Evolutionary conservation across 73 alveolate species (phyloP).

Genomic region (Symbiodinium natans): DNA sequence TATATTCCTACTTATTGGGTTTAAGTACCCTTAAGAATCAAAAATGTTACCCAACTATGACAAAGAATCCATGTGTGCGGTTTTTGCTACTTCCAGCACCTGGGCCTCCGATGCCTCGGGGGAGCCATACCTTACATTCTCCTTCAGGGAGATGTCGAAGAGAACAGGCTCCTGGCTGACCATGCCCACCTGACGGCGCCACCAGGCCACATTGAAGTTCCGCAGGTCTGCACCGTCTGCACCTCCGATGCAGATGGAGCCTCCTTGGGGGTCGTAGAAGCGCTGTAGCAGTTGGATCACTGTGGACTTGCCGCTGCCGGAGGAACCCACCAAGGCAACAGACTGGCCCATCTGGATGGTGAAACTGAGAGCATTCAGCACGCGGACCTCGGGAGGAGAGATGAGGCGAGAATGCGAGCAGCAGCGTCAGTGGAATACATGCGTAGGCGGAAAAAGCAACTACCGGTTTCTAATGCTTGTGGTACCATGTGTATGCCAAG

Average conservation of each 20-base stretch:
- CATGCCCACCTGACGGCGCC: conserved; percentile 68
- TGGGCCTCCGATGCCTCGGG: not conserved
- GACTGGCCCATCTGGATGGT: conserved; percentile 53
- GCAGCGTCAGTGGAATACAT: no score
- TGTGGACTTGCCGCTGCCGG: conserved; percentile 90
- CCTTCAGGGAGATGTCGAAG: conserved; percentile 56
- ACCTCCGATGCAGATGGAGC: conserved; percentile 38
- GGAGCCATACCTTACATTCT: conserved; percentile 60
- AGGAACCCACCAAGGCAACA: conserved; percentile 65
- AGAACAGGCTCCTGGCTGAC: conserved; percentile 71
- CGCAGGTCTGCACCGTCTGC: not conserved
- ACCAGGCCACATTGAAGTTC: conserved; percentile 55
- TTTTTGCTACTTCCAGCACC: not conserved
- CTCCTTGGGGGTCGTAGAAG: conserved; percentile 84
- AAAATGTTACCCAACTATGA: no score
- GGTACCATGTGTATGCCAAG: no score
- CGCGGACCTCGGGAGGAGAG: conserved; percentile 2
- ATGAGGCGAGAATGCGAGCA: no score
- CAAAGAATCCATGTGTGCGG: not conserved
- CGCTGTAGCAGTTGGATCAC: conserved; percentile 58
- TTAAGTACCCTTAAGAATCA: no score
- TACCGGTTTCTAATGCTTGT: no score
- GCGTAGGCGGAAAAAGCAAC: not conserved
- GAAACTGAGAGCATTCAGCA: conserved; percentile 6
- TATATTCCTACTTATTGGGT: no score